phyloP scores from a whole-genome alignment of 2,329 filamentous ascomycete genomes.

The Penicillium corylophilum region DNA sequence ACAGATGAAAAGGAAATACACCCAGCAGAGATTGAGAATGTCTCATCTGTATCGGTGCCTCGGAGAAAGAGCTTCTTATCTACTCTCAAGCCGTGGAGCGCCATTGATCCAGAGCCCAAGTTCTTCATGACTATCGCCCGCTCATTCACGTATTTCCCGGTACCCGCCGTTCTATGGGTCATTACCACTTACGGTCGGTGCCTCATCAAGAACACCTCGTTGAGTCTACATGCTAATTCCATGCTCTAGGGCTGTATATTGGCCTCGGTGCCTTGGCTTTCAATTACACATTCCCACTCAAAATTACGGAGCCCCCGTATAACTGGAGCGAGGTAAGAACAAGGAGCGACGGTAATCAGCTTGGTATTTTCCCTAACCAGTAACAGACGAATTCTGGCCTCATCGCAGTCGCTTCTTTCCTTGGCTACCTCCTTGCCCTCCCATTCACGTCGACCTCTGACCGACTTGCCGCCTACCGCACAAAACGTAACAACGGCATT shows the following conservation, averaged over 20 bases:
- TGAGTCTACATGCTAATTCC: background rate
- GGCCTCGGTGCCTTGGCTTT: conserved; percentile 52
- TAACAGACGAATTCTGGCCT: conserved; percentile 46
- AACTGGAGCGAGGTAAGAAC: conserved; percentile 44
- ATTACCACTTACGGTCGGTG: conserved; percentile 48
- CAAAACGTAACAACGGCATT: conserved; percentile 39
- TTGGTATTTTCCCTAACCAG: background rate
- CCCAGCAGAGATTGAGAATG: conserved; percentile 25
- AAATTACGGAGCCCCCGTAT: conserved; percentile 48
- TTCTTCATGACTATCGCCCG: conserved; percentile 50
- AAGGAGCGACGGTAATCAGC: background rate
- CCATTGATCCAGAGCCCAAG: conserved; percentile 43
- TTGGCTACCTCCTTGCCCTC: conserved; percentile 43
- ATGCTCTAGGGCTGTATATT: conserved; percentile 42
- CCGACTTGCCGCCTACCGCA: conserved; percentile 39
- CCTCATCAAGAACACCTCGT: background rate
- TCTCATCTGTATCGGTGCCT: conserved; percentile 25
- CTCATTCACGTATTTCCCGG: conserved; percentile 50
- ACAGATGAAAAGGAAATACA: conserved; percentile 9
- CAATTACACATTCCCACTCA: conserved; percentile 52
- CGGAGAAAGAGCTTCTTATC: conserved; percentile 42
- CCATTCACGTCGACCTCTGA: conserved; percentile 47
- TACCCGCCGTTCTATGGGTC: conserved; percentile 53
- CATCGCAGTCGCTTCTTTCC: conserved; percentile 42
- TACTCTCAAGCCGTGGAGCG: conserved; percentile 47